Conservation (phyloP, 1,284 basidiomycete genomes). For the Moesziomyces antarcticus region DNA sequence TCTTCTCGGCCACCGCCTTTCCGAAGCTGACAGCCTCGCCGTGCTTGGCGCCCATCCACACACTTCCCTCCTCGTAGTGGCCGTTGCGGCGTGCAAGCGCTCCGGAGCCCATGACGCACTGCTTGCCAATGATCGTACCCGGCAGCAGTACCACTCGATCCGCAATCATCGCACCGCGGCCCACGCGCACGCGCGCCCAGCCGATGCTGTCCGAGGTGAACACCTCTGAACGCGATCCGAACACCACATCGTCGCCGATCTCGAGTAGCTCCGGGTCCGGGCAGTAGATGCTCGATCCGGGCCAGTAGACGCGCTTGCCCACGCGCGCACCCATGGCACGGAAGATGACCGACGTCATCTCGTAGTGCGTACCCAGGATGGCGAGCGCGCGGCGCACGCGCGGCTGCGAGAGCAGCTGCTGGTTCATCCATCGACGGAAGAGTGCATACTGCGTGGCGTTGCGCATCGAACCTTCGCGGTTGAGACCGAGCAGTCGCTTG, state of each 20-base stretch:
- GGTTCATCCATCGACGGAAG: conserved; percentile 66
- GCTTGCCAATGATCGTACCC: conserved; percentile 64
- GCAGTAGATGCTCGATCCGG: conserved; percentile 67
- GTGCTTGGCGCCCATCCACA: conserved; percentile 68
- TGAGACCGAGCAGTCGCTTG: conserved; percentile 65
- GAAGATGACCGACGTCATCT: conserved; percentile 67
- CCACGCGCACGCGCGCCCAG: conserved; percentile 65
- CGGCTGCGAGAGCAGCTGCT: conserved; percentile 62
- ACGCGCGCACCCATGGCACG: conserved; percentile 67
- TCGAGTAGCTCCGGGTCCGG: conserved; percentile 67
- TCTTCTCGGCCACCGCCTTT: conserved; percentile 55
- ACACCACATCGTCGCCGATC: conserved; percentile 67
- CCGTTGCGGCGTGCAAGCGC: conserved; percentile 65
- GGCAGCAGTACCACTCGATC: conserved; percentile 66
- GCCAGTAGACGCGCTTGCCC: conserved; percentile 68
- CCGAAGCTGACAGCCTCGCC: conserved; percentile 68
- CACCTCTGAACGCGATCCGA: conserved; percentile 67
- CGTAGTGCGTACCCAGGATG: conserved; percentile 67
- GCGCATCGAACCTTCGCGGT: conserved; percentile 67
- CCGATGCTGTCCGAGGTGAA: conserved; percentile 67
- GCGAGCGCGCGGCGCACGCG: conserved; percentile 62
- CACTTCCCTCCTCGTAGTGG: conserved; percentile 66
- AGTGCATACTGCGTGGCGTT: conserved; percentile 65
- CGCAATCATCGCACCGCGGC: conserved; percentile 67
- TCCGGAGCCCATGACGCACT: conserved; percentile 68